Base-by-base conservation (phyloP, 2,329 filamentous ascomycete species). In the Emmonsiellopsis sp. region DNA sequence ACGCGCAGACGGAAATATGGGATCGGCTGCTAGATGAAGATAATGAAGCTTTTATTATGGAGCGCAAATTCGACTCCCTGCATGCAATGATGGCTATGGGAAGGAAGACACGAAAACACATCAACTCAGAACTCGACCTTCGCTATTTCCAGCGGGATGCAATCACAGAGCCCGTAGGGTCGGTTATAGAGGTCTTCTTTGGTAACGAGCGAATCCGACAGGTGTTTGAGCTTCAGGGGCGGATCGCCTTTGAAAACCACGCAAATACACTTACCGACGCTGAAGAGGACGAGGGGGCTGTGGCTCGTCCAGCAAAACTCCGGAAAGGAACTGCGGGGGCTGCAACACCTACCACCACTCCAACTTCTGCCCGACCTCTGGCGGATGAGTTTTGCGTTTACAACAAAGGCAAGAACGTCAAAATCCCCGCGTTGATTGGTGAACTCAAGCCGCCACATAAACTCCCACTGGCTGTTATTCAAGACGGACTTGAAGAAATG, bases 361-460 rank as follows among this genome's bases (percentile, higher is more conserved):
- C 51, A 30, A 10, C n/a, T 10, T 60, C 31, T 15, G 41, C 58
- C 41, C 56, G 57, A 45, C 60, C 65, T 53, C 60, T 58, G 16
- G 64, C 63, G 31, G 64, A 70, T 59, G 59, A 68, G 56, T 68
- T 70, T 51, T 70, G 66, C 57, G 56, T 69, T 40, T 67, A 69
- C 55, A 67, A 65, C 49, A 63, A 60, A 50, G 51, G 51, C 13
- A 51, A 52, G 7, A 57, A 58, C 5, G 46, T n/a, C 20, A 59
- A 61, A 56, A 47, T 62, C 15, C 60, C 63, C 3, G 64, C 61
- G 20, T 65, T 60, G 52, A 59, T 69, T 37, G 63, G 65, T 31
- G 70, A 79, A 62, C 76, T 77, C 57, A 80, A 78, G 63, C 58
- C 72, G 13, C 75, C 73, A 0, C 68, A 77, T 58, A 77, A 79